Base-by-base conservation (phyloP, 2,329 filamentous ascomycete genomes). In the Colletotrichum sp. region DNA sequence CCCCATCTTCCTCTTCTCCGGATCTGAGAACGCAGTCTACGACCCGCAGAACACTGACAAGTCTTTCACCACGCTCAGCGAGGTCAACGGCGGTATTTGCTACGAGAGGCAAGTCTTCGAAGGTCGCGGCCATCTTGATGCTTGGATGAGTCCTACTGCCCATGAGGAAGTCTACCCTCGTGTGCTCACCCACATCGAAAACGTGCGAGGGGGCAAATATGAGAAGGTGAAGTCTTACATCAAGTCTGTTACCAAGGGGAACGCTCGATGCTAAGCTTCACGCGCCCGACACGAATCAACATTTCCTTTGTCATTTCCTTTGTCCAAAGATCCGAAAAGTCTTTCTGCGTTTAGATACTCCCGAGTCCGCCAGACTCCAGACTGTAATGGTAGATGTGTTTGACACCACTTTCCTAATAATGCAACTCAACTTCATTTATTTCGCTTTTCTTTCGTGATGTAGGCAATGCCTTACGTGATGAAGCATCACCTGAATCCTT, bases 71-170 rank as follows among this genome's bases (percentile, higher is more conserved):
- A 77, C 76, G 0, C 74, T 82, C 11, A 78, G 77, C 63, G 77
- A 79, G 15, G 77, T 74, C 6, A 78, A 80, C 52, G 79, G 80
- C 2, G 77, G 77, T 6, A 57, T 78, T 12, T 81, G 77, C 77
- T 80, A 81, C 59, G 79, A 81, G 76, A 71, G 80, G 9, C 79
- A 81, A 72, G 73, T 82, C 7, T 79, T 81, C 34, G 49, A 66
- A 11, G 78, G 74, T 16, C 78, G 78, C 29, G 80, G 81, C 11
- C 80, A 82, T 52, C 30, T 82, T 30, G 80, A 82, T 57, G 75
- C 75, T n/a, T 82, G 81, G 80, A 81, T 82, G 78, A 79, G 80
- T 13, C 49, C 79, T 0, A 75, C 59, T 4, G 76, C 80, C 3
- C 71, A 78, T 34, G 44, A 71, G 59, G 79, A 80, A 29, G 78